Evolutionary conservation across 495 filamentous ascomycete species (phyloP).

Genomic region (Neurospora terricola): DNA sequence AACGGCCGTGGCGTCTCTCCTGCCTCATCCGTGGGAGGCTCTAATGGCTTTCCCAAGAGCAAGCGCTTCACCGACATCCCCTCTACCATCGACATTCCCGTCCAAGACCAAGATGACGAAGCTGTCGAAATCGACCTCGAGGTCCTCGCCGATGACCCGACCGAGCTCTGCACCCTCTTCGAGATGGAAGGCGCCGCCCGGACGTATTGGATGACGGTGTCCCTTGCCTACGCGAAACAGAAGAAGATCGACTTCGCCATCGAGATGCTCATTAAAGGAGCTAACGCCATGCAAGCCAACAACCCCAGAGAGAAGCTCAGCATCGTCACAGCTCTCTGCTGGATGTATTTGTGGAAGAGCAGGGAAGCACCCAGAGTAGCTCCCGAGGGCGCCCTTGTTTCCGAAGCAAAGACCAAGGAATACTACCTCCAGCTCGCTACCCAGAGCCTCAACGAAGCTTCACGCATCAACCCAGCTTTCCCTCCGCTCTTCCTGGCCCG

Average conservation of each 20-base stretch:
- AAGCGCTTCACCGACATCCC: constrained; percentile 81
- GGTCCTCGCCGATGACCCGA: constrained; percentile 86
- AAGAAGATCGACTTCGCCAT: constrained; percentile 87
- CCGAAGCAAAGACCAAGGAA: constrained; percentile 82
- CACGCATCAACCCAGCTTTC: constrained; percentile 84
- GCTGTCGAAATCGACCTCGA: constrained; percentile 89
- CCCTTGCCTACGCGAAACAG: constrained; percentile 95
- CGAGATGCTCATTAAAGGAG: constrained; percentile 79
- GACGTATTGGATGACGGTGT: constrained; percentile 90
- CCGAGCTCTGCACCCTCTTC: constrained; percentile 84
- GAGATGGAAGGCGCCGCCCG: constrained; percentile 84
- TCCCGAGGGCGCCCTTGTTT: constrained; percentile 45
- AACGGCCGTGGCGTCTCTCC: constrained; percentile 7
- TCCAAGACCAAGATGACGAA: constrained; percentile 68
- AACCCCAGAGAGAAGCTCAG: constrained; percentile 76
- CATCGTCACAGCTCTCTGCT: constrained; percentile 74
- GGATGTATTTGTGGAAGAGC: constrained; percentile 88
- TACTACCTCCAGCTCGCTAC: constrained; percentile 87
- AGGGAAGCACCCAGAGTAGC: constrained; percentile 75
- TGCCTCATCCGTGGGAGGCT: constrained; percentile 13
- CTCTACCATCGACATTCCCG: constrained; percentile 79
- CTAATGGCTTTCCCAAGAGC: constrained; percentile 23
- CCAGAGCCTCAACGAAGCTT: constrained; percentile 82
- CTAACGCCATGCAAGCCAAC: constrained; percentile 59
- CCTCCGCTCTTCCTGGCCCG: constrained; percentile 84